A percentile compares a stretch with the other conserved stretches of the same genome.
These are phyloP conservation scores for Lavandula angustifolia DNA, from an alignment of 257 asterid genomes.

Conservation along the genomic window DNA sequence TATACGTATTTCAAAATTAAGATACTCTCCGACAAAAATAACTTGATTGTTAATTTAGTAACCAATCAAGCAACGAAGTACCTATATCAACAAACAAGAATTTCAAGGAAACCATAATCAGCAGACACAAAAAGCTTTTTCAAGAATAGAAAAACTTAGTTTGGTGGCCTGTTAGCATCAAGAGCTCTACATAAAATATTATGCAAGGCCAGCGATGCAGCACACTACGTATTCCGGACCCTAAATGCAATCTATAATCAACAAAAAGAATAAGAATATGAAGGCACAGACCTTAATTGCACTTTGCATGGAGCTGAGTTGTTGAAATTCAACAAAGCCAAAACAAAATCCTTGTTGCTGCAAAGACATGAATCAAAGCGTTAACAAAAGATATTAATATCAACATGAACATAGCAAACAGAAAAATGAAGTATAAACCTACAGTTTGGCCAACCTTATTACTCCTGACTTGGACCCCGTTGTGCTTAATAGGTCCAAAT, in stretches of 20 bases:
- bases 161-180: slow-evolving; percentile 8
- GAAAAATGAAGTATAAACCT: slow-evolving; percentile 20
- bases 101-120: not conserved
- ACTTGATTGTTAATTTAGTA: slow-evolving; percentile 3
- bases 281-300: slow-evolving; percentile 66
- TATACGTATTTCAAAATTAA: not conserved
- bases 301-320: slow-evolving; percentile 63
- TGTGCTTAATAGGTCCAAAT: not conserved
- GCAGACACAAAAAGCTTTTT: not conserved
- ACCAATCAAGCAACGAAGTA: slow-evolving; percentile 2
- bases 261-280: slow-evolving; percentile 8
- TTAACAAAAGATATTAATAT: slow-evolving; percentile 17
- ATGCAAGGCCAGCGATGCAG: not conserved
- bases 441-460: slow-evolving; percentile 14
- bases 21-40: not conserved
- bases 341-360: slow-evolving; percentile 80
- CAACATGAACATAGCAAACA: slow-evolving; percentile 2
- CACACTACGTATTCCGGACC: not conserved
- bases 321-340: slow-evolving; percentile 83
- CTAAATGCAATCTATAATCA: not conserved
- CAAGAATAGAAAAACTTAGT: not conserved
- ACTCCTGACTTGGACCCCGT: not conserved
- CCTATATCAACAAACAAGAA: slow-evolving; percentile 23
- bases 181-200: not conserved
- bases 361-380: slow-evolving; percentile 27